Evolutionary conservation across 768 basidiomycete genomes (phyloP).

Genomic region (Candolleomyces efflorescens): DNA sequence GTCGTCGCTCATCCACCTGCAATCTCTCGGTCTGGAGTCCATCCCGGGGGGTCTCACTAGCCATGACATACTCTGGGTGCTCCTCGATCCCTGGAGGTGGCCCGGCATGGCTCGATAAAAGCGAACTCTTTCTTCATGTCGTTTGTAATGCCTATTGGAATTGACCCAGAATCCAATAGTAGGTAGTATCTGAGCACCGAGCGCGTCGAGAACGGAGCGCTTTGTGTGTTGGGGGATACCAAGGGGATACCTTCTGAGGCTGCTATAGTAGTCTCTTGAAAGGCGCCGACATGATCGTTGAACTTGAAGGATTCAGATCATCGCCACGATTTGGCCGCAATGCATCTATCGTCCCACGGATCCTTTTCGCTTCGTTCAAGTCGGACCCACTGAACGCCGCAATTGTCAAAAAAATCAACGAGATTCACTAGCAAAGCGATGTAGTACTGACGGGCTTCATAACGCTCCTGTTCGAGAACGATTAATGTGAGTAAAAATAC

Average conservation of each 20-base stretch:
- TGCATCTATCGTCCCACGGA: too few species aligned
- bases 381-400: too few species aligned
- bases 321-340: too few species aligned
- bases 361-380: too few species aligned
- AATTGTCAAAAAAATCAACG: too few species aligned
- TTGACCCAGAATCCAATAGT: neutral
- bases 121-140: neutral
- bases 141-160: neutral
- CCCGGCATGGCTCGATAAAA: neutral
- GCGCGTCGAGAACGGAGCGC: neutral
- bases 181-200: neutral
- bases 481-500: too few species aligned
- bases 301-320: neutral
- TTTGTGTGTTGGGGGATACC: neutral
- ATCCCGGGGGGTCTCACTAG: neutral
- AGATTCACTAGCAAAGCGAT: too few species aligned
- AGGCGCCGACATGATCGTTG: neutral
- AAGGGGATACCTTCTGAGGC: neutral
- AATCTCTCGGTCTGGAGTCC: neutral
- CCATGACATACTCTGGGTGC: neutral
- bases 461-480: too few species aligned
- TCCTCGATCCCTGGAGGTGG: neutral
- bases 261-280: neutral
- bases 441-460: too few species aligned
- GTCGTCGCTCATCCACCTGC: neutral